Conservation (phyloP, 2,329 filamentous ascomycete species). For the Aspergillus transmontanensis region DNA sequence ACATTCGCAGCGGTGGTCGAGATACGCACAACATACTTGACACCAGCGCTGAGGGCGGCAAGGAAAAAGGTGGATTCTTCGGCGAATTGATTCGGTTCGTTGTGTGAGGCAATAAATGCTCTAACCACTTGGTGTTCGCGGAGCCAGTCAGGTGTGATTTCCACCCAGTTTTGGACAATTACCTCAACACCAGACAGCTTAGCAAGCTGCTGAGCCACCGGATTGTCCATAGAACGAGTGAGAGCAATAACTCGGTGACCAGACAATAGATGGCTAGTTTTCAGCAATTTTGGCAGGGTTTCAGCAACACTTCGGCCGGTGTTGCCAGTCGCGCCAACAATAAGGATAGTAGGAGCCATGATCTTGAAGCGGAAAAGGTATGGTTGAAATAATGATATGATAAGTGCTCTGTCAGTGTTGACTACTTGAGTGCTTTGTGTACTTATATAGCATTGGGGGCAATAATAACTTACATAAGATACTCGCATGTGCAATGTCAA, state of each 20-base stretch:
- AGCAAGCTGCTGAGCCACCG: constrained; percentile 29
- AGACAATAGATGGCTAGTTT: constrained; percentile 17
- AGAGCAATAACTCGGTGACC: constrained; percentile 33
- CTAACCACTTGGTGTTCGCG: constrained; percentile 36
- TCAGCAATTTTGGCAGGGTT: constrained; percentile 29
- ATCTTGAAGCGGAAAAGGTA: background rate
- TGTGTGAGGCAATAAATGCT: constrained; percentile 46
- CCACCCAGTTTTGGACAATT: constrained; percentile 39
- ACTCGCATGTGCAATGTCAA: background rate
- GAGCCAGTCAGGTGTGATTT: constrained; percentile 46
- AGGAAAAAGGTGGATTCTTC: constrained; percentile 44
- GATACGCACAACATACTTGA: constrained; percentile 48
- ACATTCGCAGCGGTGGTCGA: constrained; percentile 44
- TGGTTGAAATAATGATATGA: background rate
- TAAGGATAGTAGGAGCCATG: constrained; percentile 40
- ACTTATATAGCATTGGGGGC: too few relatives aligned
- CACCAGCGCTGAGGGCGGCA: constrained; percentile 37
- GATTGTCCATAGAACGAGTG: constrained; percentile 32
- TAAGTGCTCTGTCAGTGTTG: background rate
- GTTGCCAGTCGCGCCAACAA: constrained; percentile 44
- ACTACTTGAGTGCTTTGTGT: background rate
- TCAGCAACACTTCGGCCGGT: constrained; percentile 34
- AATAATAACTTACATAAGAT: too few relatives aligned
- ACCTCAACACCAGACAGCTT: constrained; percentile 38
- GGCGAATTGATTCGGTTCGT: constrained; percentile 41